Base-by-base conservation (phyloP, 2,329 filamentous ascomycete genomes). In the Rachicladosporium sp. region DNA sequence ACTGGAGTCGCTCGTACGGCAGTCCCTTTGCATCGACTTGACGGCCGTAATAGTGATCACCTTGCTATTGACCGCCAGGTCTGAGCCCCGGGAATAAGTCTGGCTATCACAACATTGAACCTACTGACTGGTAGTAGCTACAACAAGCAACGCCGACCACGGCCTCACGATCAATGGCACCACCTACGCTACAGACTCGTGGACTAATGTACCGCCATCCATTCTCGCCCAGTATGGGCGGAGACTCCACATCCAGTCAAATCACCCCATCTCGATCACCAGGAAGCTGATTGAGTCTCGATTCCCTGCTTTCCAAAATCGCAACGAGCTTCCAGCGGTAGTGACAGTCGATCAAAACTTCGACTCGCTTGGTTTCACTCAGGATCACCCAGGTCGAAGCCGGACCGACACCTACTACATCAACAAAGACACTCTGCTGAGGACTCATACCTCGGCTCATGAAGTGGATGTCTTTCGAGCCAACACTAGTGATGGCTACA, bases 321-420 rank as follows among this genome's bases (percentile, higher is more conserved):
- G 95, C 68, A 86, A 85, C 55, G 69, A 76, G 39, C 76, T 88
- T 53, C 78, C 81, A 49, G 89, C 91, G 1, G 78, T 95, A 31
- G 91, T 96, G 15, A 79, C 81, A 29, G 82, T 85, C 2, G 64
- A 70, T 9, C 82, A 95, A 57, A 98, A 98, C 61, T 98, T 98
- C 58, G 91, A 98, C 63, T 91, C 88, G n/a, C 69, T 98, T 6
- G 88, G 88, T 34, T 96, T 98, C 57, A 82, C 88, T 0, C 55
- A 70, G 5, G 82, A 95, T 58, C 91, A 98, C 54, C 83, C 87
- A 3, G 91, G 91, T 43, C 80, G 91, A 37, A 83, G 76, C 48
- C 77, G 76, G 50, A 89, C 84, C 10, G 91, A 98, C 63, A 96
- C 91, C 1, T 98, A 96, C 69, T 98, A 98, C 62, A 65, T 98